A percentile compares a stretch with the other conserved stretches of the same genome.
These are phyloP conservation scores for Trichomonas vaginalis DNA, from an alignment of 208 protist genomes.

Conservation along the genomic window DNA sequence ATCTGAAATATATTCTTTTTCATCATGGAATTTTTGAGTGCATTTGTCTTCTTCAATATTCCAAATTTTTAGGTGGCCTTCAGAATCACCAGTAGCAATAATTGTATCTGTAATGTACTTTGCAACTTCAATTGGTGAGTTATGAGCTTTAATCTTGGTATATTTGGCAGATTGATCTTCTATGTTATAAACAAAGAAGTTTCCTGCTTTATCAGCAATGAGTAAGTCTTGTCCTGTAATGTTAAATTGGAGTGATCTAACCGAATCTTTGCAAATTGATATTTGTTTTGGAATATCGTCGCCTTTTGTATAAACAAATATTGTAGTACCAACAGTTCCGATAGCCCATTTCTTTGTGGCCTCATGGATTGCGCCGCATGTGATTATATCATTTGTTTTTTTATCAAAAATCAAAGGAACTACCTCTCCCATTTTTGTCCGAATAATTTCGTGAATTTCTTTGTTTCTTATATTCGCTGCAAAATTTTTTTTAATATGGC, in stretches of 20 bases:
- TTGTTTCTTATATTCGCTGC: too few species aligned
- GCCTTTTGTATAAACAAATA: not conserved
- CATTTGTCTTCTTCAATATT: not conserved
- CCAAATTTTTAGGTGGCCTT: not conserved
- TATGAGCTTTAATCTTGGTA: not conserved
- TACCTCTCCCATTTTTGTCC: too few species aligned
- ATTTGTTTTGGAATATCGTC: not conserved
- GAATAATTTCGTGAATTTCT: too few species aligned
- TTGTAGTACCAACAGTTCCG: not conserved
- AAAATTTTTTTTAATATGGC: too few species aligned
- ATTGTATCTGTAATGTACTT: not conserved
- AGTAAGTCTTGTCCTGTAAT: not conserved
- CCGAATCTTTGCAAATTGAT: not conserved
- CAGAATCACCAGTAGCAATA: not conserved
- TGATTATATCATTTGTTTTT: not conserved
- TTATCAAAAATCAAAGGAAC: not conserved
- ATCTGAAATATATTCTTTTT: not conserved
- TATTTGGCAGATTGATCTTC: not conserved
- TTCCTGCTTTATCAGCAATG: not conserved
- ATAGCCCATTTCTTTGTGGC: not conserved
- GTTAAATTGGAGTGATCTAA: not conserved
- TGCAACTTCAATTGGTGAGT: not conserved
- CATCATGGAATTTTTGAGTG: not conserved
- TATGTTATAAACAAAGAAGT: not conserved
- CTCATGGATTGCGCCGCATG: not conserved